Base-by-base conservation (phyloP, 768 basidiomycete species). In the Asterophora parasitica region DNA sequence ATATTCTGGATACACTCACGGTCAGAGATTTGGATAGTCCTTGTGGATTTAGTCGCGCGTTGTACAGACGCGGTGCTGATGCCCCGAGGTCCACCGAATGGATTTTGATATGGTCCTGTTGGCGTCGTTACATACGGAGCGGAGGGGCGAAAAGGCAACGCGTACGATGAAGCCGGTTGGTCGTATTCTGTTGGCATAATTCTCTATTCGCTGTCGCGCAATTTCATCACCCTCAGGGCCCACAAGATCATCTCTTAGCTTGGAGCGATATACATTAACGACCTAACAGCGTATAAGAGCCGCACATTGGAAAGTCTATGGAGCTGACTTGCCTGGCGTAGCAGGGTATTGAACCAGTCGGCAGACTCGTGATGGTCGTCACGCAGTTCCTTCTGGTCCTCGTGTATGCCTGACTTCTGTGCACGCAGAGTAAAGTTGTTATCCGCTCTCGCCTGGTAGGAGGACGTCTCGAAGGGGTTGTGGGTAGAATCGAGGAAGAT, bases 311-410 rank as follows among this genome's bases (percentile, higher is more conserved):
- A n/a, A 33, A n/a, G 8, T 26, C 39, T 40, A 42, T 20, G 9
- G 30, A 38, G 8, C 20, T 36, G 19, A 40, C 64, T 43, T 55
- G 88, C 93, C 75, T 96, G 90, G 40, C 80, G 82, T 48, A 92
- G 66, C 27, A 99, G 72, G 16, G 79, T 71, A 63, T 96, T 98
- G 52, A 98, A 77, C 96, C 96, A 98, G 59, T 90, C 89, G 19
- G 85, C 78, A 1, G 90, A 87, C 64, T 97, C 95, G 33, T 74
- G 51, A 12, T 57, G 58, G 13, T 54, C 50, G 12, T 65, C 46
- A 53, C 67, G 28, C 38, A 53, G 58, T 51, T 61, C 66, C 58
- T 44, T 46, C 17, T 56, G 58, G 23, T 50, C 51, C 7, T 50
- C 39, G 17, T 52, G 58, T 17, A 59, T 50, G 3, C 58, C 57